Evolutionary conservation across 352 stramenopile species (phyloP).

Genomic region (Blastocystis sp.): DNA sequence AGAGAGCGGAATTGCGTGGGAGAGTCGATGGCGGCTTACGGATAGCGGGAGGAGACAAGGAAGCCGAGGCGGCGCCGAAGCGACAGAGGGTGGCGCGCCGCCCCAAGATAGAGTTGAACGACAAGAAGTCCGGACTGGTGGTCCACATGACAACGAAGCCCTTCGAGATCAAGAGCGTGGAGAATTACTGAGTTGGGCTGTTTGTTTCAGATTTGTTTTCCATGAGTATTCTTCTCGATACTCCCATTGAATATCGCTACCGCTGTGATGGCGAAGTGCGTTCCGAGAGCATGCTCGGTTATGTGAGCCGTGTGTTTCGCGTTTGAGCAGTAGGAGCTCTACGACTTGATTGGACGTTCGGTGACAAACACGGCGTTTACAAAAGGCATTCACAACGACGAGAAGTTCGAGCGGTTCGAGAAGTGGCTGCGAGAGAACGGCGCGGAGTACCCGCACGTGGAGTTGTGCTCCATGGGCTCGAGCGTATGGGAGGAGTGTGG

Average conservation of each 20-base stretch:
- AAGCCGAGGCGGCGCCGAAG: background rate
- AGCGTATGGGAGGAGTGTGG: background rate
- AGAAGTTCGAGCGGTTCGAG: slow-evolving; percentile 20
- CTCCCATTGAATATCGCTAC: slow-evolving; percentile 3
- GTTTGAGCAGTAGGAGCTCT: slow-evolving; percentile 30
- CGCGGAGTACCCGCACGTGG: slow-evolving; percentile 19
- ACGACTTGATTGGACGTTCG: slow-evolving; percentile 8
- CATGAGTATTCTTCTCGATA: background rate
- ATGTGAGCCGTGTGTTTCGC: background rate
- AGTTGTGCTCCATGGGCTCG: slow-evolving; percentile 43
- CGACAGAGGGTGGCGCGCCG: background rate
- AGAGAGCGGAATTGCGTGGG: background rate
- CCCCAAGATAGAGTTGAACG: background rate
- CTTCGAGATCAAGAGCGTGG: background rate
- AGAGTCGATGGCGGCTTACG: background rate
- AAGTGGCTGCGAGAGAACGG: slow-evolving; percentile 43
- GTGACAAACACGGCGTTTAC: slow-evolving; percentile 5
- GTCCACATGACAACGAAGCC: background rate
- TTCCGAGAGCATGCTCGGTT: background rate
- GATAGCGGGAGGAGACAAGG: background rate
- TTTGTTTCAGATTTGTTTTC: background rate
- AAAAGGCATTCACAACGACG: slow-evolving; percentile 35
- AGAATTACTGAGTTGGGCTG: background rate
- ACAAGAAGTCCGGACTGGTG: background rate
- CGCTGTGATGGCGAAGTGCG: background rate